phyloP scores from a whole-genome alignment of 352 stramenopile genomes.

The Pythium plurisporium region DNA sequence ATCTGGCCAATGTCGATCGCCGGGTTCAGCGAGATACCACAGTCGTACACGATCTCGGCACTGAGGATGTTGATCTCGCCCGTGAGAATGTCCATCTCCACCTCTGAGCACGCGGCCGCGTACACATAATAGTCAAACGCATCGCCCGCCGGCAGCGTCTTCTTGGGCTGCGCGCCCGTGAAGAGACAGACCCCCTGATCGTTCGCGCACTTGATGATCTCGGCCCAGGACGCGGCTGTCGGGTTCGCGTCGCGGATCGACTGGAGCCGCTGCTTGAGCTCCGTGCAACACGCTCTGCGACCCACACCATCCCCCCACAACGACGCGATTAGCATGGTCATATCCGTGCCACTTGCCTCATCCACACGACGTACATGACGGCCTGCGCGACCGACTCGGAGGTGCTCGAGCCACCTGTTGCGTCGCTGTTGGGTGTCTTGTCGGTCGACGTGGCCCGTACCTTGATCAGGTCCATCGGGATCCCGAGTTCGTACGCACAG shows the following conservation, averaged over 20 bases:
- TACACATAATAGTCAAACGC: conserved; percentile 45
- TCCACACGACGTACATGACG: conserved; percentile 27
- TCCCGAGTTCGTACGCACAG: conserved; percentile 40
- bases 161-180: conserved; percentile 22
- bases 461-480: conserved; percentile 35
- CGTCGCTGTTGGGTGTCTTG: conserved; percentile 38
- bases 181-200: conserved; percentile 27
- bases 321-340: no score
- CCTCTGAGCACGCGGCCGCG: conserved; percentile 32
- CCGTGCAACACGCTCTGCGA: conserved; percentile 39
- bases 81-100: conserved; percentile 57
- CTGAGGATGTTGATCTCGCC: conserved; percentile 42
- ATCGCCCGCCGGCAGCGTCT: not conserved
- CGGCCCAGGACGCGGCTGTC: conserved; percentile 18
- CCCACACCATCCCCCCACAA: no score
- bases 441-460: conserved; percentile 48
- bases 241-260: conserved; percentile 21
- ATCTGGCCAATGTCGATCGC: conserved; percentile 60
- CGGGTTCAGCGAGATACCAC: conserved; percentile 45
- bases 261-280: conserved; percentile 36
- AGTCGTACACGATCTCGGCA: conserved; percentile 50
- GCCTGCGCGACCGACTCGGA: conserved; percentile 44
- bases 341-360: no score
- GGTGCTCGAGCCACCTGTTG: conserved; percentile 49
- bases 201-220: conserved; percentile 16